Evolutionary conservation across 208 protist species (phyloP), one percentile per base, ranked within the genome.

Genomic region (Acanthamoeba lenticulata): DNA sequence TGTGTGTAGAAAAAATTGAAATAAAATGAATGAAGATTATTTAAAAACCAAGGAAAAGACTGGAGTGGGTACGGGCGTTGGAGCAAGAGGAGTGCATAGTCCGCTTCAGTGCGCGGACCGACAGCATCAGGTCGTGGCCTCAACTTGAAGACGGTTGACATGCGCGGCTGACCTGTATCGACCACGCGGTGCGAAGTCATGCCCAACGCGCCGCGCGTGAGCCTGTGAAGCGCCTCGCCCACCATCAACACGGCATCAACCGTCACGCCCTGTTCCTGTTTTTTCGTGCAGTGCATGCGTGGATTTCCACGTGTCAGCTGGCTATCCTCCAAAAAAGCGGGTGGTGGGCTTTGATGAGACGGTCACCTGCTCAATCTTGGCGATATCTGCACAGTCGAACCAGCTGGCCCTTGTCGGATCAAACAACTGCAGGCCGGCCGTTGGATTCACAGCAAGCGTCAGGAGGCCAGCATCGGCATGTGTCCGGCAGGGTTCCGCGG

Each of bases 161-260:
- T 24, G 81, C 81, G 81, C 32, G 24, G 7, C 29, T 11, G 29
- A 15, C 34, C 34, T 1, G 81, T 89, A 17, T 89, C 62, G 17
- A 81, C 72, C 72, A 81, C 72, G 11, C 72, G 72, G 24, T 81
- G 72, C 38, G 72, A 81, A 19, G 72, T 81, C 15, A 81, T 38
- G 5, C 24, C 38, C 24, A 81, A 4, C 4, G 36, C 38, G 42
- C 72, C 72, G 36, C 47, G 42, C 13, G 72, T 49, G 17, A 81
- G 29, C 21, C 38, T 29, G 24, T 42, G 38, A 38, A 81, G 72
- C 19, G 72, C 72, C 72, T 81, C 72, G 11, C 72, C 72, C 5
- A 81, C 32, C 38, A 81, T 81, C 38, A 81, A 38, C 72, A 81
- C 72, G 27, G 72, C 72, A 27, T 81, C 72, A 6, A 81, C 72